Evolutionary conservation across 2,329 filamentous ascomycete species (phyloP).

Genomic region (Epichloe hybrida): DNA sequence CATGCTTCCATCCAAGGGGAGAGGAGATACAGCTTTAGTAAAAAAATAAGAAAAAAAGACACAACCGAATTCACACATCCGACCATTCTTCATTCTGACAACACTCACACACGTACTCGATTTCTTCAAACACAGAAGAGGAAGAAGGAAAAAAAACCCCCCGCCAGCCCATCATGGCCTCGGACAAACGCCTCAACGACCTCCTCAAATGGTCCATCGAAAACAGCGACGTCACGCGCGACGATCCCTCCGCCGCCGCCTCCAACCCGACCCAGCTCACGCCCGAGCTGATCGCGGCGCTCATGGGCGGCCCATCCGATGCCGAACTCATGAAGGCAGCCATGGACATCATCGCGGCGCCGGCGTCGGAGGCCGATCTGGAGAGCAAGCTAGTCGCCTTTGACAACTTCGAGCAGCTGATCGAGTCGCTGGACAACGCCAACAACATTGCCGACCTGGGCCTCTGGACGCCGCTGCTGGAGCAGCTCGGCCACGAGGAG

Average conservation of each 20-base stretch:
- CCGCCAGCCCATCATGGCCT: background rate
- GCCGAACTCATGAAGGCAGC: constrained; percentile 81
- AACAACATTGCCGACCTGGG: constrained; percentile 75
- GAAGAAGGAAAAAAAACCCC: too few species aligned
- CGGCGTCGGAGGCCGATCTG: constrained; percentile 47
- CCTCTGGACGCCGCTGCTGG: constrained; percentile 71
- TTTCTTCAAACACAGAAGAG: background rate
- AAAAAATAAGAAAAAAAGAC: background rate
- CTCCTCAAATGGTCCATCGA: constrained; percentile 66
- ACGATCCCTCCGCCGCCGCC: constrained; percentile 16
- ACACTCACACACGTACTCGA: background rate
- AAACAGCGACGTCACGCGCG: constrained; percentile 25
- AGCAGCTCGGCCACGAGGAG: constrained; percentile 54
- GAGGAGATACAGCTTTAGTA: constrained; percentile 3
- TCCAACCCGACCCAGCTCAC: constrained; percentile 36
- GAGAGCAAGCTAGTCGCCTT: constrained; percentile 73
- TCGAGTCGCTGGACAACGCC: constrained; percentile 89
- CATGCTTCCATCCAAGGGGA: background rate
- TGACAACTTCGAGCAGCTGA: constrained; percentile 88
- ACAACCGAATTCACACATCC: background rate
- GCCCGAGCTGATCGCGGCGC: constrained; percentile 55
- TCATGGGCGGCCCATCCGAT: constrained; percentile 78
- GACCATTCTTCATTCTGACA: too few species aligned
- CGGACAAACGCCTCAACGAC: constrained; percentile 50
- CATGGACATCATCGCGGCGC: constrained; percentile 60